Conservation (phyloP, 331 rosid species). For the Acacia concinna region DNA sequence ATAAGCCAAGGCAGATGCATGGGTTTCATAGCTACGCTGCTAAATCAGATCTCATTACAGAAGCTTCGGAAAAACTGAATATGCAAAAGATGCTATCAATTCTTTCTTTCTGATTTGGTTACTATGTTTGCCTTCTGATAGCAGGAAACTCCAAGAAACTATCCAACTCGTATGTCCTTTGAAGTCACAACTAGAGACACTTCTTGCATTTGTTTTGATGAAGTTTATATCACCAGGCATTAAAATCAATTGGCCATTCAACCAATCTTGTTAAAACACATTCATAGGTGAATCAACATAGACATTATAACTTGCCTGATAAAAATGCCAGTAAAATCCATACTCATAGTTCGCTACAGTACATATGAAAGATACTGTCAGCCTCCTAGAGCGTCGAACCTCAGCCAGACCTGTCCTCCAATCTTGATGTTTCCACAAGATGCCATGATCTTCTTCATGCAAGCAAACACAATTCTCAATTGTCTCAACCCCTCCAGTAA, state of each 20-base stretch:
- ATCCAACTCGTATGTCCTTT: background rate
- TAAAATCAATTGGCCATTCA: conserved; percentile 19
- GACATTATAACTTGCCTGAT: conserved; percentile 71
- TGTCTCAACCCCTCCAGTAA: conserved; percentile 88
- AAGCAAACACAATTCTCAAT: conserved; percentile 90
- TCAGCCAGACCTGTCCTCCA: conserved; percentile 99
- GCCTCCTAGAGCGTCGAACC: conserved; percentile 92
- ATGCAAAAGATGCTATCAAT: background rate
- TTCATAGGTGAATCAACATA: background rate
- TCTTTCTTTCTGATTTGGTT: conserved; percentile 5
- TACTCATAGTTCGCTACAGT: conserved; percentile 97
- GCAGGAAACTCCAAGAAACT: background rate
- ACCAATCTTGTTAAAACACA: conserved; percentile 5
- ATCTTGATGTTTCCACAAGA: conserved; percentile 98
- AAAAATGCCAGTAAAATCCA: conserved; percentile 95
- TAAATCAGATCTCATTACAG: background rate
- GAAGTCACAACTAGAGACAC: conserved; percentile 8
- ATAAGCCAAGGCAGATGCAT: conserved; percentile 1
- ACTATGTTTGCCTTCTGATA: background rate
- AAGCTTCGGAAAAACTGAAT: background rate
- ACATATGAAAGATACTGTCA: conserved; percentile 85
- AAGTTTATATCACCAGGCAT: conserved; percentile 2
- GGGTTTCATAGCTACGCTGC: background rate
- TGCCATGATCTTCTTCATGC: conserved; percentile 96
- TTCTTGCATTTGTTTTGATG: background rate